These are phyloP conservation scores for Anastatica hierochuntica DNA, from an alignment of 345 rosid species.

Conservation along the genomic window DNA sequence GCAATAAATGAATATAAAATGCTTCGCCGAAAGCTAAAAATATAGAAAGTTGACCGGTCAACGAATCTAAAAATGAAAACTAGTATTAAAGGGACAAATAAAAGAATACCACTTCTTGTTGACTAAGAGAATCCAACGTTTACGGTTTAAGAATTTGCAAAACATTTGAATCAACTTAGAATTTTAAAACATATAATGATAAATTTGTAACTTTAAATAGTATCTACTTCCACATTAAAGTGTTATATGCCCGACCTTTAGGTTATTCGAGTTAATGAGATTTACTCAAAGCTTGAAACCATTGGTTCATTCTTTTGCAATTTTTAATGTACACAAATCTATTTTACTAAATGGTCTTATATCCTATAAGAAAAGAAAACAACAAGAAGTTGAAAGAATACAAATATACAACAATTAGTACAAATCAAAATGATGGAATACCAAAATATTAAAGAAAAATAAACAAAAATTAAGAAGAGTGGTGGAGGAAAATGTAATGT, in stretches of 20 bases:
- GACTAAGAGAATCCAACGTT: background rate
- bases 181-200: no score
- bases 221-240: no score
- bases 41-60: background rate
- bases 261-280: no score
- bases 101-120: background rate
- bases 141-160: no score
- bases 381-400: no score
- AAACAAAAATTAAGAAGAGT: constrained; percentile 9
- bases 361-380: background rate
- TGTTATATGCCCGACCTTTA: no score
- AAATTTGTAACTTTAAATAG: no score
- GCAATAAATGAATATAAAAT: background rate
- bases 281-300: no score
- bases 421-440: background rate
- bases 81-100: no score
- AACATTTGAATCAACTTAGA: no score
- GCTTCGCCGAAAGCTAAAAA: background rate
- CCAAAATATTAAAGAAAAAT: background rate
- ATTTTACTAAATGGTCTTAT: no score
- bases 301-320: no score
- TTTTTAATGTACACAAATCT: background rate
- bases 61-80: background rate
- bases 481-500: constrained; percentile 62
- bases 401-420: background rate